Evolutionary conservation across 2,329 filamentous ascomycete genomes (phyloP).

Genomic region (Fusarium nanum): DNA sequence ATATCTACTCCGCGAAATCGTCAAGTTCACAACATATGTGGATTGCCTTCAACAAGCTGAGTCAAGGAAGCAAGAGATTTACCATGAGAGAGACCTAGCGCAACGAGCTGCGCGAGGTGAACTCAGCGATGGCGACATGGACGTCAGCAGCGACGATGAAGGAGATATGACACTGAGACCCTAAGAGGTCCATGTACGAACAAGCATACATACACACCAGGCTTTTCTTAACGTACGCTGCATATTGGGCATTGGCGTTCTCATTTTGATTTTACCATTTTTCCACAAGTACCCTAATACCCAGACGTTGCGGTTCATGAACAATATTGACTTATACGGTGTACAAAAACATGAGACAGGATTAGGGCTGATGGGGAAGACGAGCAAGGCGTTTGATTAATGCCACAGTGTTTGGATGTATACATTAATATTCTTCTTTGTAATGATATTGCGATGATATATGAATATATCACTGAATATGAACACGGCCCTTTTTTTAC

Average conservation of each 20-base stretch:
- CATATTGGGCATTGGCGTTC: conserved; percentile 32
- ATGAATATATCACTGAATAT: conserved; percentile 11
- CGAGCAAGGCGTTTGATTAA: conserved; percentile 20
- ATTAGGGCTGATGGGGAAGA: conserved; percentile 2
- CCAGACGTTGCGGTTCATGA: conserved; percentile 37
- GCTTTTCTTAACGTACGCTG: conserved; percentile 11
- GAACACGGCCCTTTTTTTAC: neutral
- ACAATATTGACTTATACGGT: conserved; percentile 37
- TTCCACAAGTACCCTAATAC: conserved; percentile 38
- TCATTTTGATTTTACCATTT: conserved; percentile 5
- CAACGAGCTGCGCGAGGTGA: conserved; percentile 62
- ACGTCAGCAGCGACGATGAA: conserved; percentile 50
- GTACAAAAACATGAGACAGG: conserved; percentile 34
- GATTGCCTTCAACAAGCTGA: conserved; percentile 82
- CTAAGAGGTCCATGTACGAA: conserved; percentile 40
- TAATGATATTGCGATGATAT: conserved; percentile 35
- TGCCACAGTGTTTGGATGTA: conserved; percentile 29
- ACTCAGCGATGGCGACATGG: conserved; percentile 56
- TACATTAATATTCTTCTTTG: conserved; percentile 38
- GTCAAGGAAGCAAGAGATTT: conserved; percentile 76
- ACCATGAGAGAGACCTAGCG: conserved; percentile 67
- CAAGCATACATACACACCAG: conserved; percentile 15
- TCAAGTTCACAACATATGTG: conserved; percentile 96
- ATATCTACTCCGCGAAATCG: conserved; percentile 91
- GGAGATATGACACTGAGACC: conserved; percentile 52